Conservation (phyloP, 768 basidiomycete species). For the Collybiopsis luxurians region DNA sequence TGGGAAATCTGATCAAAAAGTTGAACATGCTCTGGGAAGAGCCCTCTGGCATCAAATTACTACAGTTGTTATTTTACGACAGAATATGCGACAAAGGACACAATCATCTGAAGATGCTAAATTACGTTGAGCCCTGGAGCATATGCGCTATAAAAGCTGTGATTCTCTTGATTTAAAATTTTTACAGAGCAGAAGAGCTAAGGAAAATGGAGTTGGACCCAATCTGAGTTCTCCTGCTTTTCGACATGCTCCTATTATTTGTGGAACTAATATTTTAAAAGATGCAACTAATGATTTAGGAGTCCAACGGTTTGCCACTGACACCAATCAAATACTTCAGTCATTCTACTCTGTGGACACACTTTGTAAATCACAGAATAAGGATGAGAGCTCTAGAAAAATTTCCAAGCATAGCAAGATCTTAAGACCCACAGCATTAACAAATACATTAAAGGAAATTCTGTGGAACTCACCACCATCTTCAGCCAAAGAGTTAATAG, state of each 20-base stretch:
- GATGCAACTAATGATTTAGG: constrained; percentile 22
- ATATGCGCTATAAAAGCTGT: constrained; percentile 24
- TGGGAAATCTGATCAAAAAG: constrained; percentile 9
- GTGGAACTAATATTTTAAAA: constrained; percentile 17
- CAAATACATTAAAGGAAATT: neutral
- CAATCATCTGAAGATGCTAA: constrained; percentile 13
- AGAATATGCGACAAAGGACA: constrained; percentile 20
- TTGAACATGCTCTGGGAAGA: constrained; percentile 11
- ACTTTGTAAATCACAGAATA: neutral
- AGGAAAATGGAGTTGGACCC: neutral
- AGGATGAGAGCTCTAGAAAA: neutral
- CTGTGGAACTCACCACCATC: constrained; percentile 14
- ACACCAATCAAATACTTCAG: constrained; percentile 10
- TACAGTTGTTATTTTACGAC: constrained; percentile 14
- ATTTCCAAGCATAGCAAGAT: neutral
- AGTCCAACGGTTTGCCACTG: constrained; percentile 19
- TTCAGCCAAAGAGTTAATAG: constrained; percentile 6
- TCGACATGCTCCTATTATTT: constrained; percentile 22
- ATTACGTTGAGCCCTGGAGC: constrained; percentile 18
- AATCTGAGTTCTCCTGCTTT: constrained; percentile 12
- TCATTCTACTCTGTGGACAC: constrained; percentile 14
- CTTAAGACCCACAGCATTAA: neutral
- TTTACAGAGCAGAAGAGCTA: constrained; percentile 13
- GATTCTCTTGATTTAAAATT: constrained; percentile 20
- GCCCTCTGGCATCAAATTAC: constrained; percentile 21